Base-by-base conservation (phyloP, 1,284 basidiomycete species). In the Cutaneotrichosporon cyanovorans region DNA sequence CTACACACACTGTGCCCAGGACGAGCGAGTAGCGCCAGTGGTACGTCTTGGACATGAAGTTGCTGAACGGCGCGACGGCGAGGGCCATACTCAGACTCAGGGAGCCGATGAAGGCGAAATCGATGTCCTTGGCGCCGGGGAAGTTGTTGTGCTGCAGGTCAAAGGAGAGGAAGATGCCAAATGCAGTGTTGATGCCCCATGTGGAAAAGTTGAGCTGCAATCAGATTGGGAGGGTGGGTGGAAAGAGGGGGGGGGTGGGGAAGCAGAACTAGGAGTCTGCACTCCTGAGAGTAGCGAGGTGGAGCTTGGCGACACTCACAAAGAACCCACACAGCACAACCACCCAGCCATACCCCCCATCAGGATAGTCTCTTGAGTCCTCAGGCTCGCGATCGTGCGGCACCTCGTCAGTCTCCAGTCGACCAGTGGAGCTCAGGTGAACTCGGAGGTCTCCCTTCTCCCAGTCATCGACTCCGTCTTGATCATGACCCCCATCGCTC, bases 321-420 rank as follows among this genome's bases (percentile, higher is more conserved):
- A 53, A 19, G 31, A 53, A 53, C 0, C 47, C 51, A 25, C 47
- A 53, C 19, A 39, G n/a, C 4, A 65, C 64, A 19, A 71, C 61
- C 37, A 74, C 62, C 72, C 72, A 74, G 8, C 72, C 72, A 48
- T 73, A 74, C 14, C 72, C 72, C 11, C 72, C 72, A 49, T 74
- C 70, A 12, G 66, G 71, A 21, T 53, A 53, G 42, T 53, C 47
- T 9, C 35, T 30, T 1, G 48, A 32, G 41, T 53, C 51, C 23
- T 53, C 45, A 1, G 51, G 51, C 30, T 43, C 41, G 23, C 45
- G 41, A 25, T 50, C 47, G 19, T 46, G 31, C 0, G 51, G 51
- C 6, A 53, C 47, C 11, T 44, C 42, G 20, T 44, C 42, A 1
- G 25, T 28, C 25, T 28, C 25, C 25, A 28, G 25, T 12, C 25